Base-by-base conservation (phyloP, 1,139 yeast genomes). In the Blastobotrys persicus region DNA sequence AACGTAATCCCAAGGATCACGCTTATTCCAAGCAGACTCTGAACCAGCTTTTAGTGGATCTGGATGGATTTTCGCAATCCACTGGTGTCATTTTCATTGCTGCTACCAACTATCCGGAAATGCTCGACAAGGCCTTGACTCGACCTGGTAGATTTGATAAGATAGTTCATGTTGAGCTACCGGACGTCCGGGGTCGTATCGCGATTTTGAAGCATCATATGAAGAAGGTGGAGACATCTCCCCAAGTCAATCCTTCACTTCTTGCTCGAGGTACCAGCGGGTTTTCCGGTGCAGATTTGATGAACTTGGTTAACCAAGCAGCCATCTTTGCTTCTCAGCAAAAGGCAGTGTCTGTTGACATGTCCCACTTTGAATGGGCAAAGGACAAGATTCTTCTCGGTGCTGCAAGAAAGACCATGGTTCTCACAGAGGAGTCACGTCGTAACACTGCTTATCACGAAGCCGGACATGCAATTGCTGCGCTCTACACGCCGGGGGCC, bases 381-480 rank as follows among this genome's bases (percentile, higher is more conserved):
- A 94, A 94, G 69, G 99, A 92, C 68, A 92, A 92, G 72, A 92
- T 94, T 52, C 74, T 94, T 62, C 83, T 94, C 86, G 99, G 99
- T 47, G 98, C 98, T 32, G 99, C 96, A 56, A 85, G 95, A 67
- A 88, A 88, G 71, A 88, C 96, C 46, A 91, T 91, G 98, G 97
- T 92, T 46, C 80, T 92, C 71, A 91, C 98, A 20, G 97, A 92
- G 67, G 97, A 92, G 59, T 80, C 95, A 0, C 81, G 98, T 68
- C 81, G 79, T 59, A 91, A 92, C 59, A 94, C 98, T 16, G 98
- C 98, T 1, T 94, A 83, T 68, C 99, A 92, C 70, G 99, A 92
- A 72, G 99, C 98, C 7, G 99, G 99, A 2, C 99, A 92, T 71
- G 98, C 98, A 3, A 88, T 92, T 52, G 88, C 91, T 88, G 98